Percentiles rank a stretch among this genome's conserved stretches.
phyloP scores from a whole-genome alignment of 2,329 filamentous ascomycete species.

The Colletotrichum liriopes region DNA sequence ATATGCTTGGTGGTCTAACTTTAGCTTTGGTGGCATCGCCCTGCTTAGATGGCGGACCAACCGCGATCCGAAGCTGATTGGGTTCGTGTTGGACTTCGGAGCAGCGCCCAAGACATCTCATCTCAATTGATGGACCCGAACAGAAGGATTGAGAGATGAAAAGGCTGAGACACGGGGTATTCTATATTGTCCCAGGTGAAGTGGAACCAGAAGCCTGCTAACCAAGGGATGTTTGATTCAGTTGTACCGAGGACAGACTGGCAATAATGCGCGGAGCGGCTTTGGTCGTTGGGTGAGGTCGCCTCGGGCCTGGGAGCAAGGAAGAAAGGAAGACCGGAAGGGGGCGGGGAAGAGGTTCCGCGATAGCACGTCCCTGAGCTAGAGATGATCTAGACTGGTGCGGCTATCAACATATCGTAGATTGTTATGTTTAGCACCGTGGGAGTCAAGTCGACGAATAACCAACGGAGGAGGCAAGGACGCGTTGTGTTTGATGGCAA shows the following conservation, averaged over 20 bases:
- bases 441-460: background rate
- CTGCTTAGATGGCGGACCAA: background rate
- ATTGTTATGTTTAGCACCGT: background rate
- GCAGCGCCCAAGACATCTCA: background rate
- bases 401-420: background rate
- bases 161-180: slow-evolving; percentile 14
- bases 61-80: background rate
- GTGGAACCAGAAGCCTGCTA: background rate
- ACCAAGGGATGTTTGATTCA: background rate
- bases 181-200: background rate
- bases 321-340: background rate
- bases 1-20: background rate
- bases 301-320: background rate
- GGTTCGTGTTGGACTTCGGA: background rate
- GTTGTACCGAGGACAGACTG: background rate
- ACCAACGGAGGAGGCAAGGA: background rate
- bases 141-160: background rate
- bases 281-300: background rate
- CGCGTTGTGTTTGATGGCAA: background rate
- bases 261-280: background rate
- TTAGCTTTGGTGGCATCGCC: background rate
- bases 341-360: background rate
- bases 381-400: background rate
- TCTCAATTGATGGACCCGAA: slow-evolving; percentile 4
- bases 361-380: background rate